A percentile compares a stretch with the other conserved stretches of the same genome.
These are phyloP conservation scores for Avicennia marina DNA, from an alignment of 257 asterid genomes.

Conservation along the genomic window DNA sequence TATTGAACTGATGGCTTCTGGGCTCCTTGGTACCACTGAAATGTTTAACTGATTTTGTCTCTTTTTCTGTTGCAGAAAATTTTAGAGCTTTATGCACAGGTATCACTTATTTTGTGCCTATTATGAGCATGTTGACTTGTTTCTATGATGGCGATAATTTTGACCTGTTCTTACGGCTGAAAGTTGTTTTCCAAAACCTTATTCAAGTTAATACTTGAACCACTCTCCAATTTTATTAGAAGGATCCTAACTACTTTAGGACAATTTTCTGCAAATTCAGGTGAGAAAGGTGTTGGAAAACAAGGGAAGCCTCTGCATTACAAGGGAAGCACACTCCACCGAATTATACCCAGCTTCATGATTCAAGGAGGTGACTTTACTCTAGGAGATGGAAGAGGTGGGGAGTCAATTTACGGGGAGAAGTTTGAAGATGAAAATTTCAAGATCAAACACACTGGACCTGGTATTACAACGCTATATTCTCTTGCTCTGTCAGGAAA, in stretches of 20 bases:
- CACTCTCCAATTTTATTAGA: no score
- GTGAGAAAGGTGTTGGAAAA: constrained; percentile 89
- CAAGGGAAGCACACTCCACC: constrained; percentile 87
- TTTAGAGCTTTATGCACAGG: constrained; percentile 96
- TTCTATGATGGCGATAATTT: neutral
- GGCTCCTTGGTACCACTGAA: constrained; percentile 4
- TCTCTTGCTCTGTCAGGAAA: neutral
- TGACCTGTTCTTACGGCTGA: neutral
- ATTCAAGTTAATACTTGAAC: neutral
- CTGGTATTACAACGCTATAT: constrained; percentile 54
- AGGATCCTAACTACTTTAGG: no score
- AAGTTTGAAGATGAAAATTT: constrained; percentile 92
- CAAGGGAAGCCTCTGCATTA: constrained; percentile 84
- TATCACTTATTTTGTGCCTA: constrained; percentile 15
- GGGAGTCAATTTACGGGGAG: constrained; percentile 88
- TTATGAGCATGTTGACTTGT: neutral
- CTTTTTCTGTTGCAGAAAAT: constrained; percentile 60
- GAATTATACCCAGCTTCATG: constrained; percentile 98
- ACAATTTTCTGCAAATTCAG: constrained; percentile 36
- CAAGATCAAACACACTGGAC: constrained; percentile 92
- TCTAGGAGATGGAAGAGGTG: constrained; percentile 96
- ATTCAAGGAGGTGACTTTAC: constrained; percentile 99
- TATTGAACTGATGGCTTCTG: neutral
- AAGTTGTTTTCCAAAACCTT: neutral
- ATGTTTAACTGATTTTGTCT: constrained; percentile 15